Evolutionary conservation across 805 yeast genomes (phyloP).

Genomic region (Candida xiaguanensis): DNA sequence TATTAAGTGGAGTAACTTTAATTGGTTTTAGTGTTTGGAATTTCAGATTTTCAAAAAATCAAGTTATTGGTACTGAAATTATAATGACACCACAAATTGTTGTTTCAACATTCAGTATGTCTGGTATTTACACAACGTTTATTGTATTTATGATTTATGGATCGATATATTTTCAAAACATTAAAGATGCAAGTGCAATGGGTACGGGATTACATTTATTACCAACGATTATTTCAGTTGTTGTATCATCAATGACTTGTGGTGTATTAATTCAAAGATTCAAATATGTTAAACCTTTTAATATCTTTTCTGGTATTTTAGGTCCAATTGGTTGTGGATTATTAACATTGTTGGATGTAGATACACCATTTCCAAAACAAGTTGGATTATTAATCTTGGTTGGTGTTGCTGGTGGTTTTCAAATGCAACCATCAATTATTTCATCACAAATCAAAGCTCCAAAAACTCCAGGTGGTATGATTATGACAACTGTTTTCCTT

Average conservation of each 20-base stretch:
- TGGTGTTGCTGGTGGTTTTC: slow-evolving; percentile 48
- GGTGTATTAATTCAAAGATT: slow-evolving; percentile 39
- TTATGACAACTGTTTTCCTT: slow-evolving; percentile 44
- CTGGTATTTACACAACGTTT: slow-evolving; percentile 33
- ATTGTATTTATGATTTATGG: slow-evolving; percentile 24
- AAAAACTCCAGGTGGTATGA: slow-evolving; percentile 45
- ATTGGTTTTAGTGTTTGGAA: slow-evolving; percentile 42
- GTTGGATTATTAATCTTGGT: slow-evolving; percentile 45
- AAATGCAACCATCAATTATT: slow-evolving; percentile 43
- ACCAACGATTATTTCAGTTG: slow-evolving; percentile 40
- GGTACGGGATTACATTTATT: slow-evolving; percentile 44
- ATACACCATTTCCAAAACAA: slow-evolving; percentile 31
- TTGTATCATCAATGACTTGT: slow-evolving; percentile 28
- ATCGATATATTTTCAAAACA: slow-evolving; percentile 46
- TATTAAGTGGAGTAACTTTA: slow-evolving; percentile 31
- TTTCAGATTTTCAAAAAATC: slow-evolving; percentile 36
- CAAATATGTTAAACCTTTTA: slow-evolving; percentile 39
- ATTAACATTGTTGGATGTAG: slow-evolving; percentile 34
- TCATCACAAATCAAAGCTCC: slow-evolving; percentile 50
- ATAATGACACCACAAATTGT: slow-evolving; percentile 33
- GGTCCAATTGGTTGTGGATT: slow-evolving; percentile 45
- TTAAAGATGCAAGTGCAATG: slow-evolving; percentile 38
- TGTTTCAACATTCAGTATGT: slow-evolving; percentile 32
- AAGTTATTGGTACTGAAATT: slow-evolving; percentile 46
- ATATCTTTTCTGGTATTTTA: slow-evolving; percentile 24